Base-by-base conservation (phyloP, 805 yeast genomes). In the Barnettozyma salicaria region DNA sequence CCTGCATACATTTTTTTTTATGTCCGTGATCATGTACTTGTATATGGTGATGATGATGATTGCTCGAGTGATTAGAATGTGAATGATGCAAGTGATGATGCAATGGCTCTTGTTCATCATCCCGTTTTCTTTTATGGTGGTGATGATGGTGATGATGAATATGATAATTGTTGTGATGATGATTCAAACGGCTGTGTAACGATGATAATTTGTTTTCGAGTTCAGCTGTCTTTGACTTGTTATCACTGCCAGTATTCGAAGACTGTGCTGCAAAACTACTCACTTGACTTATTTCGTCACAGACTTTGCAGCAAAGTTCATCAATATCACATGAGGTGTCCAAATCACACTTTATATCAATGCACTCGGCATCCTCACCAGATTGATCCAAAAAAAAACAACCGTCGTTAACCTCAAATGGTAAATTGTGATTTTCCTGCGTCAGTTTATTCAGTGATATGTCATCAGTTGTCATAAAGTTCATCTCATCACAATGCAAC, bases 11-110 rank as follows among this genome's bases (percentile, higher is more conserved):
- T 39, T 44, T 14, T 28, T 18, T 27, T 40, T 52, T 44, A 47
- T 41, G 34, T 36, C 42, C 43, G 22, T 61, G 69, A 16, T 55
- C 53, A 41, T 63, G 67, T 2, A 63, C 41, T 39, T 63, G 64
- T 14, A 59, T 49, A 21, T 56, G 58, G 40, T 62, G 67, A 49
- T 64, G 68, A 36, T 61, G 67, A 37, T 66, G 69, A 16, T 55
- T 50, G 12, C 50, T 52, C 5, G 53, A 45, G 31, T 48, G 54
- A 7, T 53, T 47, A 16, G 49, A 33, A 24, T 43, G 55, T 12
- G 48, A 50, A 28, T 48, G 43, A 26, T 45, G 54, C n/a, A 40
- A 27, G 31, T 48, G 51, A 25, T 50, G 55, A 24, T 43, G 49
- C 4, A 36, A 30, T 2, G 36, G 25, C 19, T 42, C 40, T 16